Conservation (phyloP, 371 early-diverging fungal genomes). For the Mortierella sp. region DNA sequence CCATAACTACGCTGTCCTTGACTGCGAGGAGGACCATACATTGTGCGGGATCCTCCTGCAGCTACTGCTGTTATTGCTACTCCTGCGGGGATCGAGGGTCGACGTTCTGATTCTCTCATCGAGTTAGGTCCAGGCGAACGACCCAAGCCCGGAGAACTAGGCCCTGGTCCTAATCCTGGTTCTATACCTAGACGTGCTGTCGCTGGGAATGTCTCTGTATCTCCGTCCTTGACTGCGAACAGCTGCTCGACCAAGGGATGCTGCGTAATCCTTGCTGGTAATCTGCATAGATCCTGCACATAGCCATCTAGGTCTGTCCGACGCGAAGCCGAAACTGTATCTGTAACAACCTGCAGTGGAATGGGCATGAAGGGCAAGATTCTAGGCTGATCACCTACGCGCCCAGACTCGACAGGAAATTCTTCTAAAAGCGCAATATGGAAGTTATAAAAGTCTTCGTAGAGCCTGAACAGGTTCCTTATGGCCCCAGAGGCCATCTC, state of each 20-base stretch:
- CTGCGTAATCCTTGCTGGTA: slow-evolving; percentile 72
- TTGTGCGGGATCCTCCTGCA: slow-evolving; percentile 24
- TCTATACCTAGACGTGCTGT: slow-evolving; percentile 3
- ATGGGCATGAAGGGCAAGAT: slow-evolving; percentile 85
- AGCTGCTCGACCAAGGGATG: slow-evolving; percentile 66
- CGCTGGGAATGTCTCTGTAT: slow-evolving; percentile 63
- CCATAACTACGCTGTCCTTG: slow-evolving; percentile 18
- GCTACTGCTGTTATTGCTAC: too few species aligned
- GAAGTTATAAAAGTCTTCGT: slow-evolving; percentile 86
- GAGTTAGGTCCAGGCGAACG: slow-evolving; percentile 1
- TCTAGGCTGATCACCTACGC: slow-evolving; percentile 65
- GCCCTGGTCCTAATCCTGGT: slow-evolving; percentile 2
- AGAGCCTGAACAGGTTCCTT: slow-evolving; percentile 74
- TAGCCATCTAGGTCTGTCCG: slow-evolving; percentile 77
- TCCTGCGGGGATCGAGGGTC: slow-evolving; percentile 11
- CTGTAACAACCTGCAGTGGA: slow-evolving; percentile 67
- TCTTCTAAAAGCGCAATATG: slow-evolving; percentile 81
- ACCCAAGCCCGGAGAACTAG: background rate
- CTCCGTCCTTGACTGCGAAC: slow-evolving; percentile 76
- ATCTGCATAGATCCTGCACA: slow-evolving; percentile 68
- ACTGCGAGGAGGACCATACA: slow-evolving; percentile 15
- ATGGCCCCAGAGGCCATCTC: slow-evolving; percentile 61
- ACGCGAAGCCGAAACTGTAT: slow-evolving; percentile 69
- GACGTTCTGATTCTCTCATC: slow-evolving; percentile 19
- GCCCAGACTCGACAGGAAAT: slow-evolving; percentile 82